phyloP scores from a whole-genome alignment of 2,329 filamentous ascomycete species.

The Atkinsonella texensis region DNA sequence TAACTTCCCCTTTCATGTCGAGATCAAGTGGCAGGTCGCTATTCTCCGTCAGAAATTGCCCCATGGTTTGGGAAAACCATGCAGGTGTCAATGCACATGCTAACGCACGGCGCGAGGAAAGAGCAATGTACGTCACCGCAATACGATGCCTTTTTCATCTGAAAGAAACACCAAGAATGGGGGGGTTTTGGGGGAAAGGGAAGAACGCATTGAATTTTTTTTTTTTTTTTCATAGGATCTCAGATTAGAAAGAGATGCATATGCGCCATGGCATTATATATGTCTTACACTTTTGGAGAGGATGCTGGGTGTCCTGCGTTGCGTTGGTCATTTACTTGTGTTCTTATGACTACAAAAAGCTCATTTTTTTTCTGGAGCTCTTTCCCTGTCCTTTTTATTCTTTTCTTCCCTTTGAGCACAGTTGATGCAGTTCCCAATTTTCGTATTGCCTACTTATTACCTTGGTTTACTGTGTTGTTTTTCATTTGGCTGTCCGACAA shows the following conservation, averaged over 20 bases:
- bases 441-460: neutral
- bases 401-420: neutral
- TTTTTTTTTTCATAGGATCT: neutral
- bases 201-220: neutral
- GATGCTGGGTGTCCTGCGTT: slow-evolving; percentile 8
- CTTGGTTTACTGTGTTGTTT: neutral
- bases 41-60: neutral
- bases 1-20: neutral
- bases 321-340: slow-evolving; percentile 35
- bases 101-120: neutral
- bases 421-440: neutral
- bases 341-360: slow-evolving; percentile 32
- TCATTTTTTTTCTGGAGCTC: slow-evolving; percentile 11
- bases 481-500: neutral
- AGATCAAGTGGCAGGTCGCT: neutral
- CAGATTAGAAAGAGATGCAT: slow-evolving; percentile 1
- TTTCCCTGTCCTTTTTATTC: slow-evolving; percentile 4
- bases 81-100: neutral
- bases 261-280: slow-evolving; percentile 16
- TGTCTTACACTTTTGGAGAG: slow-evolving; percentile 9
- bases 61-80: neutral
- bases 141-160: neutral
- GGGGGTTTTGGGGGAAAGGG: neutral
- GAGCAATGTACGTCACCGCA: neutral
- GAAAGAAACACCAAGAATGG: neutral